phyloP scores from a whole-genome alignment of 441 rosid species.

The Gossypium schwendimanii region DNA sequence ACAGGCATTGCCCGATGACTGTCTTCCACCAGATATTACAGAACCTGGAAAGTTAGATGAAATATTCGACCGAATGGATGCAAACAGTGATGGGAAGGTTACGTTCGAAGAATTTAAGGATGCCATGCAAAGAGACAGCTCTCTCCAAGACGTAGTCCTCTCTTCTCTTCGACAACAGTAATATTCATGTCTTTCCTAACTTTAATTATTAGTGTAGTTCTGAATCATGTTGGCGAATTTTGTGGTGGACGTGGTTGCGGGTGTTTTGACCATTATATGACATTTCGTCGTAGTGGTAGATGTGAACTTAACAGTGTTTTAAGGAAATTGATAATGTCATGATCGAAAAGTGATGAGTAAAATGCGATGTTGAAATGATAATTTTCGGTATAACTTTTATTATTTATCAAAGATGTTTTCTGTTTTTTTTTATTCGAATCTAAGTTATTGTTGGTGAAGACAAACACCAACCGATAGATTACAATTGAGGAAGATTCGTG shows the following conservation, averaged over 20 bases:
- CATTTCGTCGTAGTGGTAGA: background rate
- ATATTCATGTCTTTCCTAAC: background rate
- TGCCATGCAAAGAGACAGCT: constrained; percentile 68
- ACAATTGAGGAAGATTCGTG: no score
- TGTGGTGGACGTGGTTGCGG: background rate
- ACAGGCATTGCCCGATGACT: constrained; percentile 71
- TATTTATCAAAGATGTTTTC: no score
- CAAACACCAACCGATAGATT: no score
- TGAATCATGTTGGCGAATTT: background rate
- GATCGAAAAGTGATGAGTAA: background rate
- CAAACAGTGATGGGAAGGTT: constrained; percentile 62
- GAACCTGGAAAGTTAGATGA: constrained; percentile 68
- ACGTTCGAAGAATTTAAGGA: constrained; percentile 73
- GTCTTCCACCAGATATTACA: constrained; percentile 55
- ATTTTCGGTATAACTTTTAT: background rate
- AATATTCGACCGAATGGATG: constrained; percentile 66
- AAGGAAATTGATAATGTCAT: background rate
- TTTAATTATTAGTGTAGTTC: background rate
- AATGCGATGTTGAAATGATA: background rate
- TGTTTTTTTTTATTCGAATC: no score
- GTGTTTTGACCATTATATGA: background rate
- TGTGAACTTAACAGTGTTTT: background rate
- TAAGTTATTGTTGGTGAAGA: no score
- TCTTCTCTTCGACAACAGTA: constrained; percentile 58
- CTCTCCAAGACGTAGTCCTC: constrained; percentile 53